These are phyloP conservation scores for Phytophthora hibernalis DNA, from an alignment of 352 stramenopile species.

Conservation along the genomic window DNA sequence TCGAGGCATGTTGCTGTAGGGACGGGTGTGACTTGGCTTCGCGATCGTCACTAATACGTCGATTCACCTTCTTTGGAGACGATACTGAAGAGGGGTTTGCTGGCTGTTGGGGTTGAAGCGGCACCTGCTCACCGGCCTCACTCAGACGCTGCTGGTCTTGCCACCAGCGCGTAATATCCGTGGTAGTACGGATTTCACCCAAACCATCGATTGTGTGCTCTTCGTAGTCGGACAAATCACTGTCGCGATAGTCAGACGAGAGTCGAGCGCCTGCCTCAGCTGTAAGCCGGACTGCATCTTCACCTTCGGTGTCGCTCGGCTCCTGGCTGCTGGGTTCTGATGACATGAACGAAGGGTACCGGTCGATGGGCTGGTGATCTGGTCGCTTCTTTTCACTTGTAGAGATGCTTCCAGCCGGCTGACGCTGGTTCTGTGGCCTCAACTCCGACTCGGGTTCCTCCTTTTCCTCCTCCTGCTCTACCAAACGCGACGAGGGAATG, in stretches of 20 bases:
- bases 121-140: constrained; percentile 13
- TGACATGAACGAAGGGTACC: constrained; percentile 47
- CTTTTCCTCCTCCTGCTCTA: constrained; percentile 35
- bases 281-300: constrained; percentile 36
- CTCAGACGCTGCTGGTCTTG: constrained; percentile 40
- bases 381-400: constrained; percentile 23
- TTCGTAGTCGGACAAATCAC: constrained; percentile 49
- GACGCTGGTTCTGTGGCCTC: constrained; percentile 13
- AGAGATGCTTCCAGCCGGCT: constrained; percentile 23
- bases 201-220: constrained; percentile 51
- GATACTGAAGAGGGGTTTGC: constrained; percentile 23
- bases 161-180: constrained; percentile 57
- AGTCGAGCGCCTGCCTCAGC: constrained; percentile 31
- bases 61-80: constrained; percentile 22
- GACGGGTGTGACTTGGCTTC: constrained; percentile 15
- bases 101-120: constrained; percentile 12
- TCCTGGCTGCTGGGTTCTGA: constrained; percentile 39
- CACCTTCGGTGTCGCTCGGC: constrained; percentile 31
- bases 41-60: constrained; percentile 9
- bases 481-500: constrained; percentile 28
- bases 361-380: constrained; percentile 10
- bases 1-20: constrained; percentile 18
- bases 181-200: constrained; percentile 51
- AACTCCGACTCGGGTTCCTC: constrained; percentile 33
- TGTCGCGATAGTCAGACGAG: constrained; percentile 37